Evolutionary conservation across 352 stramenopile species (phyloP), one percentile per base, ranked within the genome.

Genomic region (Phytophthora sp.): DNA sequence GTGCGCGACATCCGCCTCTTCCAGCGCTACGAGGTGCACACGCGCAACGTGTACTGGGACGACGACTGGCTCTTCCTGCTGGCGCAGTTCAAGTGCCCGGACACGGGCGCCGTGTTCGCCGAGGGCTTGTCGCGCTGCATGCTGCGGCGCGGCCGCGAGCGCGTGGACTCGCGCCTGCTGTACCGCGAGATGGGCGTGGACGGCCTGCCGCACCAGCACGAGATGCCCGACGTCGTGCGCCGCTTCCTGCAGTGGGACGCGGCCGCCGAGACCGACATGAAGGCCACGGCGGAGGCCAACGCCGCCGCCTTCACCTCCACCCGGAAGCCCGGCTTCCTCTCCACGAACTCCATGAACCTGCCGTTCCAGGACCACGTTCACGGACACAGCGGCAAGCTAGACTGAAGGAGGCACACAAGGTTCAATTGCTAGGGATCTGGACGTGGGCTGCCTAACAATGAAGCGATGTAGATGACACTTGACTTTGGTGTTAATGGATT

Each of bases 41-140:
- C 78, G 27, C 79, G 78, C 45, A 89, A 83, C 38, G 71, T 89
- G 32, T 86, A 88, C 54, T 90, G 80, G 80, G 78, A 89, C 55
- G 78, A 88, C 68, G 66, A 79, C 54, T 92, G 83, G 83, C 73
- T 92, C 49, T 90, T 84, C 57, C 53, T 90, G 11, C 60, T 87
- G 20, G 72, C 76, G 32, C 80, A 88, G 54, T 89, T 92, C 52
- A 79, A 82, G 57, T 90, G 77, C 35, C 83, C 83, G 4, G 73
- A 84, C n/a, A 87, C 77, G 20, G 74, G 72, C 4, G 69, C 85
- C 23, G 34, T 92, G 23, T 89, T 82, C 41, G 83, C 83, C 10
- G 83, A 92, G 39, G 80, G 83, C 0, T 43, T 92, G 7, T 82
- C 76, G 34, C 80, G 81, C 41, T 77, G 81, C 39, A 90, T 87